Conservation (phyloP, 1,284 basidiomycete genomes). For the Erythrobasidium hasegawianum region DNA sequence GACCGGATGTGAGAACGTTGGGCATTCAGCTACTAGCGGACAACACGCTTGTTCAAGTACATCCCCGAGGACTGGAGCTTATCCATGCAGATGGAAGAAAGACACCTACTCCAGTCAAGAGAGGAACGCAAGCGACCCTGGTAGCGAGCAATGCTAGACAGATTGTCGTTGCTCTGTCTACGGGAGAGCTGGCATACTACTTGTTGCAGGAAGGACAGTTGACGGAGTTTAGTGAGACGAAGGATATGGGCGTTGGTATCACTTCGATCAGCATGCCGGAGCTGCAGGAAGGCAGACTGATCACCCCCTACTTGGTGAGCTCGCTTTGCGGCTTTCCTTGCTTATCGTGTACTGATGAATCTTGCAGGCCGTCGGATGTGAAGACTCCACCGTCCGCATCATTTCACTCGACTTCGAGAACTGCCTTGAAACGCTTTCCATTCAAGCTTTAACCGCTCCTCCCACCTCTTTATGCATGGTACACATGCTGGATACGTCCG, state of each 20-base stretch:
- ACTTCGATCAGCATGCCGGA: constrained; percentile 88
- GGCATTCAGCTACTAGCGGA: constrained; percentile 93
- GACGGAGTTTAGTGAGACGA: constrained; percentile 96
- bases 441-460: constrained; percentile 93
- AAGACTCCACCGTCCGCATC: constrained; percentile 96
- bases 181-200: constrained; percentile 91
- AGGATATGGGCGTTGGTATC: constrained; percentile 93
- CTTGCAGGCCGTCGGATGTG: constrained; percentile 87
- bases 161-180: constrained; percentile 86
- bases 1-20: constrained; percentile 86
- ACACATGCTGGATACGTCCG: constrained; percentile 93
- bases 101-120: constrained; percentile 53
- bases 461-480: constrained; percentile 95
- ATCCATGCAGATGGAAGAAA: constrained; percentile 63
- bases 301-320: constrained; percentile 85
- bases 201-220: constrained; percentile 86
- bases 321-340: too few relatives aligned
- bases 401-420: constrained; percentile 90
- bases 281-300: constrained; percentile 85
- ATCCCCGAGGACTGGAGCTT: constrained; percentile 89
- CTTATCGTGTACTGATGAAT: too few relatives aligned
- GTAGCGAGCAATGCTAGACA: constrained; percentile 89
- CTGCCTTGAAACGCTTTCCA: constrained; percentile 88
- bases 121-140: constrained; percentile 73
- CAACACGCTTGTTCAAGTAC: constrained; percentile 86